Conservation (phyloP, 805 yeast species). For the Priceomyces fermenticarens region DNA sequence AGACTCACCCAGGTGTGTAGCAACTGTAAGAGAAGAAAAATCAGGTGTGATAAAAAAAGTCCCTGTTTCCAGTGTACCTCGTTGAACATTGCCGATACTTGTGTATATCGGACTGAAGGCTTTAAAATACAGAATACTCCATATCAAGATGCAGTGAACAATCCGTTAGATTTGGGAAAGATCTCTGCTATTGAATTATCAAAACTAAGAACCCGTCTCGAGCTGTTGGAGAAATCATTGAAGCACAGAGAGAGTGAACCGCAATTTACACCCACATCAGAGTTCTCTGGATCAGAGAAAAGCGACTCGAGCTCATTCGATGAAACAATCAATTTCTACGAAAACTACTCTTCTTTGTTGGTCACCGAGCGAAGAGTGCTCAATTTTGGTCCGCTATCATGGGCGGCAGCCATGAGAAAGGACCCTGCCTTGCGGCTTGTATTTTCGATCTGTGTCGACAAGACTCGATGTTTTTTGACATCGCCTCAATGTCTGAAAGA, state of each 20-base stretch:
- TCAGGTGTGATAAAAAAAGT: slow-evolving; percentile 31
- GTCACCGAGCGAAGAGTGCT: neutral
- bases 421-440: neutral
- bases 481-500: no score
- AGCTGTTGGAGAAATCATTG: slow-evolving; percentile 12
- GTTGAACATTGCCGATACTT: slow-evolving; percentile 16
- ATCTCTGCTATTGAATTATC: no score
- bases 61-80: slow-evolving; percentile 34
- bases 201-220: slow-evolving; percentile 15
- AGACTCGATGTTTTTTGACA: no score
- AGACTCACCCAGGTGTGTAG: slow-evolving; percentile 36
- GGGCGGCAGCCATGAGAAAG: slow-evolving; percentile 3
- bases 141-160: neutral
- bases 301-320: neutral
- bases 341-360: slow-evolving; percentile 1
- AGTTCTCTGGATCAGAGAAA: no score
- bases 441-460: slow-evolving; percentile 3
- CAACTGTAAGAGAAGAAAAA: slow-evolving; percentile 29
- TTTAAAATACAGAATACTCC: neutral
- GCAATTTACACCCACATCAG: no score
- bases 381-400: slow-evolving; percentile 4
- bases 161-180: slow-evolving; percentile 2
- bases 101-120: slow-evolving; percentile 2
- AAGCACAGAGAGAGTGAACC: neutral
- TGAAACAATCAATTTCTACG: slow-evolving; percentile 5